Base-by-base conservation (phyloP, 768 basidiomycete genomes). In the Lentinula edodes region DNA sequence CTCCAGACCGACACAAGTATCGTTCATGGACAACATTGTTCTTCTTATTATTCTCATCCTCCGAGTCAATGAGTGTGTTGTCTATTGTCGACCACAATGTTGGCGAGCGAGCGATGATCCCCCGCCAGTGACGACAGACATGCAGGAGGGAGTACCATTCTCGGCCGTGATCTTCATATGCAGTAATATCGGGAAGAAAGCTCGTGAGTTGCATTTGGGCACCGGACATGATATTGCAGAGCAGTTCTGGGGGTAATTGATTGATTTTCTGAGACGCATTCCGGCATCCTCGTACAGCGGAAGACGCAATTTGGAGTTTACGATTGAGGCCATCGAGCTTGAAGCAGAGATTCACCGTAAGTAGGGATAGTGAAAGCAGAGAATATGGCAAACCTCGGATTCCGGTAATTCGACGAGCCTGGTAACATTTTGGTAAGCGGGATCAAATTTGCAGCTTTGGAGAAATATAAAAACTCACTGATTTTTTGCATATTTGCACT, bases 181-280 rank as follows among this genome's bases (percentile, higher is more conserved):
- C n/a, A n/a, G 23, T 23, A 2, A 48, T 9, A 45, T 51, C 55
- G 5, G 64, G 64, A 12, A 62, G 51, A 46, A 64, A 64, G 38
- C 38, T 39, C n/a, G 64, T 15, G 12, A 62, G 54, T 5, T 48
- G 48, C 13, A 51, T 41, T 41, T 62, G 61, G 16, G 61, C 58
- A 13, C 54, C 15, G 28, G 36, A 39, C 32, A 64, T 52, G 41
- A 64, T 60, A n/a, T 60, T 58, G 54, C 42, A 51, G 6, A 64
- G 41, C 8, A 64, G 34, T 50, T 64, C 64, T 9, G 61, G 58
- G n/a, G 64, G 64, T 28, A 64, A 57, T 18, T 53, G 52, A 58
- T 64, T 60, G 9, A 64, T 60, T 51, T 62, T 62, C 52, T 60
- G 58, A 15, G 58, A 20, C 7, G 46, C 38, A 38, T 64, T 64